Conservation (phyloP, 2,329 filamentous ascomycete species). For the Phaeosphaeriaceae sp. region DNA sequence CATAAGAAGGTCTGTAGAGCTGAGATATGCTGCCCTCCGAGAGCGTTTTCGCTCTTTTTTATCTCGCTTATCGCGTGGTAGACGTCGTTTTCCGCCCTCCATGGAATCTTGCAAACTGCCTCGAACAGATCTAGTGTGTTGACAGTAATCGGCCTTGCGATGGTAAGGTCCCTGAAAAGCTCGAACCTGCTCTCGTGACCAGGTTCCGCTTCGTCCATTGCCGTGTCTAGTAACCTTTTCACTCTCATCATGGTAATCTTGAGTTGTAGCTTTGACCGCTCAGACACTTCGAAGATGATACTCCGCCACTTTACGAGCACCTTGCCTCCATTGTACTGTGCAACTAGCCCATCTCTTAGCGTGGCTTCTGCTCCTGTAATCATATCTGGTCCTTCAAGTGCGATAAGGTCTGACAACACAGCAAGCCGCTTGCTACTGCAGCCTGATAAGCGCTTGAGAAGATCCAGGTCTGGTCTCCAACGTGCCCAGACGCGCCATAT, state of each 20-base stretch:
- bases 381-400: slow-evolving; percentile 43
- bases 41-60: slow-evolving; percentile 11
- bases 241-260: slow-evolving; percentile 22
- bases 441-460: slow-evolving; percentile 19
- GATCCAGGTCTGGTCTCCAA: slow-evolving; percentile 35
- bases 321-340: slow-evolving; percentile 23
- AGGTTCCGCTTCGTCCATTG: not conserved
- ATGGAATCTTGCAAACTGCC: slow-evolving; percentile 21
- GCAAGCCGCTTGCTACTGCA: slow-evolving; percentile 20
- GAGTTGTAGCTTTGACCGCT: slow-evolving; percentile 26
- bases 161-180: slow-evolving; percentile 28
- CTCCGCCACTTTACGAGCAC: slow-evolving; percentile 20
- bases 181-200: slow-evolving; percentile 12
- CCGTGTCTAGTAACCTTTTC: slow-evolving; percentile 12
- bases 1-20: slow-evolving; percentile 26
- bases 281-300: slow-evolving; percentile 31
- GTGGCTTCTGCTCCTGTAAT: slow-evolving; percentile 22
- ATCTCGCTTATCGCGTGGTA: slow-evolving; percentile 19
- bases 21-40: slow-evolving; percentile 27
- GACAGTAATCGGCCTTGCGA: slow-evolving; percentile 26
- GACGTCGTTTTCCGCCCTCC: slow-evolving; percentile 15
- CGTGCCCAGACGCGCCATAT: slow-evolving; percentile 39
- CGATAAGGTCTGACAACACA: slow-evolving; percentile 30
- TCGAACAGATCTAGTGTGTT: slow-evolving; percentile 31
- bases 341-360: slow-evolving; percentile 31